These are phyloP conservation scores for Chlorella sp. DNA, from an alignment of 139 green algal genomes.

Conservation along the genomic window DNA sequence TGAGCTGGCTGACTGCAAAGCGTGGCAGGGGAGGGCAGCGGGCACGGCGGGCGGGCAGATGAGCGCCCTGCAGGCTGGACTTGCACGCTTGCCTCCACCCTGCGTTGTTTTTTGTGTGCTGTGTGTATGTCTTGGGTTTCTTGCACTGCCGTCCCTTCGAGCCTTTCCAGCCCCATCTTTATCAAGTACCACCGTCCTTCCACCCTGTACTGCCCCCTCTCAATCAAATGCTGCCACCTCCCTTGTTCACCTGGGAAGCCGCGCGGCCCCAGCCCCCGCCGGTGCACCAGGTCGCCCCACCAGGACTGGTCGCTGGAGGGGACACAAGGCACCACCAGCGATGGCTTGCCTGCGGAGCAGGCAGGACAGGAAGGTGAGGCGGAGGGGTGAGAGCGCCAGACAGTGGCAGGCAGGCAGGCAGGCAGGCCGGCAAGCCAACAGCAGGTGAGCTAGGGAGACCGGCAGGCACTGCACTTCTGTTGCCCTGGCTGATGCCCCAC, in stretches of 20 bases:
- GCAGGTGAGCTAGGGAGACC: background rate
- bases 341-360: slow-evolving; percentile 24
- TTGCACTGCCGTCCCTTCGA: too few relatives aligned
- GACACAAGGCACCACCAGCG: slow-evolving; percentile 50
- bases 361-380: too few relatives aligned
- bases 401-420: background rate
- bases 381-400: too few relatives aligned
- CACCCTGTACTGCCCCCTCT: background rate
- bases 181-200: background rate
- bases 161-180: too few relatives aligned
- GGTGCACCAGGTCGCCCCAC: slow-evolving; percentile 57
- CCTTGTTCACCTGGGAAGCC: background rate
- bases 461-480: too few relatives aligned
- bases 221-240: background rate
- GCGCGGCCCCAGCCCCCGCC: slow-evolving; percentile 52
- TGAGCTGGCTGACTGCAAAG: slow-evolving; percentile 58
- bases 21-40: too few relatives aligned
- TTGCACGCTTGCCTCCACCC: too few relatives aligned
- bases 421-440: background rate
- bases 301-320: slow-evolving; percentile 79
- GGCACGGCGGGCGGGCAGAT: too few relatives aligned
- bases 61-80: too few relatives aligned
- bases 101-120: too few relatives aligned
- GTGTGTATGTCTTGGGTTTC: too few relatives aligned
- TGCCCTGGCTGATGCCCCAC: too few relatives aligned